Conservation (phyloP, 78 protist species). For the Dictyostelium discoideum region dicty_2.7 NC_007089.4:5141001-5141500, state of each 20-base stretch:
- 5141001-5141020: background rate
- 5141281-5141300: background rate
- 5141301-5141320: background rate
- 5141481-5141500: background rate
- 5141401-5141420: background rate
- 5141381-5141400: background rate
- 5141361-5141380: background rate
- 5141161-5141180: background rate
- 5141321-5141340: background rate
- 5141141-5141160: background rate
- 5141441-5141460: background rate
- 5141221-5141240: background rate
- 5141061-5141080: background rate
- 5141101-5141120: background rate
- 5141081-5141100: background rate
- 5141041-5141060: background rate
- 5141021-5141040: background rate
- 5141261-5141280: background rate
- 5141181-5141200: slow-evolving; percentile 20
- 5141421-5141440: background rate
- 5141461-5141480: background rate
- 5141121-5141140: slow-evolving; percentile 1
- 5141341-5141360: background rate
- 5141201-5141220: background rate
- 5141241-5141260: slow-evolving; percentile 13